phyloP scores from a whole-genome alignment of 345 rosid genomes.

The Luvunga scandens region DNA sequence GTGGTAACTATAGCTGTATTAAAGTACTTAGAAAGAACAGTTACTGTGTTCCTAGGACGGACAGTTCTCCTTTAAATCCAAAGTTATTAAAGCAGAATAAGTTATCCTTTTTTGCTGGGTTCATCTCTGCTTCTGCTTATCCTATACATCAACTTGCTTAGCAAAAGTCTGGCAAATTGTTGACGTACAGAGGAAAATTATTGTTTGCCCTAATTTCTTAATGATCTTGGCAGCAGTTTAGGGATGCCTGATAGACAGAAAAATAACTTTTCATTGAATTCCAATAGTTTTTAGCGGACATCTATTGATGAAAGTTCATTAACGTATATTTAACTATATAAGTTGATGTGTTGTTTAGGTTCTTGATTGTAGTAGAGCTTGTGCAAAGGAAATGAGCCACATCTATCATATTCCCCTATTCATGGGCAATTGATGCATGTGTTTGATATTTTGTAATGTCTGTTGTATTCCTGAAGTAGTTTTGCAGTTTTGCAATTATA shows the following conservation, averaged over 20 bases:
- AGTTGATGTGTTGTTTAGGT: too few species aligned
- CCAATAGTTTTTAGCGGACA: neutral
- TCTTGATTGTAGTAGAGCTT: too few species aligned
- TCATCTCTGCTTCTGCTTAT: neutral
- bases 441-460: neutral
- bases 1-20: neutral
- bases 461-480: neutral
- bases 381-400: neutral
- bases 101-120: neutral
- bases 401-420: neutral
- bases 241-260: neutral
- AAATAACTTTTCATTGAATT: neutral
- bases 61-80: neutral
- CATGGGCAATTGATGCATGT: neutral
- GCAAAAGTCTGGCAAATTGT: neutral
- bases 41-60: neutral
- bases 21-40: neutral
- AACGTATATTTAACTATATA: too few species aligned
- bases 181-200: neutral
- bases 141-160: neutral
- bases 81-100: neutral
- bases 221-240: neutral
- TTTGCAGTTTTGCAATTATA: neutral
- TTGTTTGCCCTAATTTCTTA: neutral
- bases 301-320: neutral